Evolutionary conservation across 2,329 filamentous ascomycete species (phyloP).

Genomic region (Ilyonectria mors-panacis): DNA sequence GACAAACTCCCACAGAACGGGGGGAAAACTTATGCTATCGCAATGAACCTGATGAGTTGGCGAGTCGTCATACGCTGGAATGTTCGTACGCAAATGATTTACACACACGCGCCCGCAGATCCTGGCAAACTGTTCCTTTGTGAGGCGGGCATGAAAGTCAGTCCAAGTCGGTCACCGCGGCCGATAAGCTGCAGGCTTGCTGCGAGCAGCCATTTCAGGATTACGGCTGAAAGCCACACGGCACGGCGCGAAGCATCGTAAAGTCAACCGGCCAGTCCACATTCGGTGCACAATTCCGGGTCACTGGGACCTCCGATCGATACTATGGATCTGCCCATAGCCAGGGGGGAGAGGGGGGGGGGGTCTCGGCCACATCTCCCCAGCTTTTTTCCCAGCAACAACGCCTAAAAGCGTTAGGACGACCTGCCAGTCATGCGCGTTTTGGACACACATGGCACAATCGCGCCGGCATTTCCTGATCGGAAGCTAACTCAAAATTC

Average conservation of each 20-base stretch:
- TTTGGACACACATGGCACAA: neutral
- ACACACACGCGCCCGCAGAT: neutral
- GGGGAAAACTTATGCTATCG: neutral
- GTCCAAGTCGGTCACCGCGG: neutral
- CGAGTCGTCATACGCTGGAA: neutral
- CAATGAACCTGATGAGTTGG: neutral
- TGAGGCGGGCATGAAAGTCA: neutral
- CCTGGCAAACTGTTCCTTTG: neutral
- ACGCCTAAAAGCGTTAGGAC: constrained; percentile 5
- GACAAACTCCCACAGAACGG: neutral
- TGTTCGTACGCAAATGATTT: no score
- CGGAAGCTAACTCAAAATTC: constrained; percentile 24
- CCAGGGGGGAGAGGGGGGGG: neutral
- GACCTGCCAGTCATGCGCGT: neutral
- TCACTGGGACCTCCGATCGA: neutral
- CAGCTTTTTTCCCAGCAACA: neutral
- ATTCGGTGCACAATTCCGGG: neutral
- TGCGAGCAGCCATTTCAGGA: no score
- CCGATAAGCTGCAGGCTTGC: neutral
- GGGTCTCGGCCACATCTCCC: neutral
- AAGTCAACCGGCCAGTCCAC: no score
- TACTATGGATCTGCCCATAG: neutral
- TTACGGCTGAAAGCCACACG: neutral
- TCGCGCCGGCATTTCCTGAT: neutral
- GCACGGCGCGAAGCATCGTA: neutral